Percentiles rank a stretch among this genome's conserved stretches.
phyloP scores from a whole-genome alignment of 129 eudicot genomes.

The Apium graveolens region DNA sequence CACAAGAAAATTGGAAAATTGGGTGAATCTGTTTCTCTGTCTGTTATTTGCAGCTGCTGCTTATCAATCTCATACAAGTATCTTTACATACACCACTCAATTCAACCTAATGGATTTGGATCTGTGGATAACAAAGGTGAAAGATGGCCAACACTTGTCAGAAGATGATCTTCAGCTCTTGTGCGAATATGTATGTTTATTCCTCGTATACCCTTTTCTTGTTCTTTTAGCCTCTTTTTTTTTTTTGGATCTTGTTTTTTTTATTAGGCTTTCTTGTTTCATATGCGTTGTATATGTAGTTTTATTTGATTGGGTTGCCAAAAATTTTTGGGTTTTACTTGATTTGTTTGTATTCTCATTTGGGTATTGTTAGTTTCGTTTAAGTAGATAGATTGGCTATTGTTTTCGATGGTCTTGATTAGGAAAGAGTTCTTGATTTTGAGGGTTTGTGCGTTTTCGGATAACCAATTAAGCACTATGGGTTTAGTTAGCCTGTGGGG shows the following conservation, averaged over 20 bases:
- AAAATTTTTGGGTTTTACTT: not conserved
- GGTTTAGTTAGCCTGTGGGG: not conserved
- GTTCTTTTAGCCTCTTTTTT: not conserved
- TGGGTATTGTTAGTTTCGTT: not conserved
- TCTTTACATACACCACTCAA: not conserved
- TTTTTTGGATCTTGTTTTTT: not conserved
- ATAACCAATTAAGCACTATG: not conserved
- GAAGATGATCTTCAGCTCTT: constrained; percentile 97
- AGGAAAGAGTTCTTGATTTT: not conserved
- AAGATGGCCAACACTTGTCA: constrained; percentile 93
- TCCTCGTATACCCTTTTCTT: not conserved
- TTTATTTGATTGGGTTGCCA: not conserved
- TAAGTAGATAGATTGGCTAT: not conserved
- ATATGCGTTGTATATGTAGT: not conserved
- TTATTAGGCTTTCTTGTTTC: not conserved
- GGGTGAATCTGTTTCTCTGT: not conserved
- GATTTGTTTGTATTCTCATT: not conserved
- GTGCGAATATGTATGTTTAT: constrained; percentile 72
- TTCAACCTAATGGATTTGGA: constrained; percentile 72
- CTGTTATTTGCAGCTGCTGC: not conserved
- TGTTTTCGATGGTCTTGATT: not conserved
- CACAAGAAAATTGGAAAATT: constrained; percentile 2
- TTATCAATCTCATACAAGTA: not conserved
- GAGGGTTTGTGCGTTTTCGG: not conserved
- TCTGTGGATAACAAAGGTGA: constrained; percentile 85